Conservation (phyloP, 768 basidiomycete species). For the Russula abietina region DNA sequence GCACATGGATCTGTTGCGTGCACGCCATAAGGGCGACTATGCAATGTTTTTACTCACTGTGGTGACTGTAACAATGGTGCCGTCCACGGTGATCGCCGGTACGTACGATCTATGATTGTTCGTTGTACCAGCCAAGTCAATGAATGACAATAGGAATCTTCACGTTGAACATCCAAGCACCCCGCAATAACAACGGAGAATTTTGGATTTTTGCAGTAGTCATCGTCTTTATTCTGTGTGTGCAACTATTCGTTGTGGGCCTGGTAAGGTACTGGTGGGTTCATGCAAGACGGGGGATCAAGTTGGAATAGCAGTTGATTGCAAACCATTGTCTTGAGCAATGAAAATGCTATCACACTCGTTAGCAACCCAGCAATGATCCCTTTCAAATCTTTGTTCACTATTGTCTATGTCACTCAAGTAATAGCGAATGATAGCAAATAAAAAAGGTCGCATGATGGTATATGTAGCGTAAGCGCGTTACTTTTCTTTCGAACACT, state of each 20-base stretch:
- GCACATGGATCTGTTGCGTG: constrained; percentile 51
- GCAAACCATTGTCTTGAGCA: background rate
- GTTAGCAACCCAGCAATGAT: background rate
- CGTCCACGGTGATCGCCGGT: constrained; percentile 57
- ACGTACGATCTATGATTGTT: constrained; percentile 22
- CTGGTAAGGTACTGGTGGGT: constrained; percentile 63
- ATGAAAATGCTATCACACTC: background rate
- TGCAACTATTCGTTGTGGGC: too few relatives aligned
- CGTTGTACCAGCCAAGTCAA: too few relatives aligned
- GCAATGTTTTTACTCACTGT: constrained; percentile 59
- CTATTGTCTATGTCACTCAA: too few relatives aligned
- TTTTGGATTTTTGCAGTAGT: constrained; percentile 52
- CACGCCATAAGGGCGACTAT: constrained; percentile 59
- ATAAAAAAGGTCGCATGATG: background rate
- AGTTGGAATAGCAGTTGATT: background rate
- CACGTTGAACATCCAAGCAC: constrained; percentile 62
- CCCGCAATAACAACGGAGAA: constrained; percentile 44
- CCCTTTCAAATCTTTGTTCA: background rate
- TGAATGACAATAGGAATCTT: constrained; percentile 45
- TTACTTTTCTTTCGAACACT: constrained; percentile 6
- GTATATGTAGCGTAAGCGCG: background rate
- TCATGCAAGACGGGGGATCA: constrained; percentile 36
- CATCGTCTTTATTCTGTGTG: too few relatives aligned
- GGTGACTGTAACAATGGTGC: constrained; percentile 61
- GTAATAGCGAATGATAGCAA: background rate